Conservation (phyloP, 176 grass and related monocot species). For the Paspalum notatum region DNA sequence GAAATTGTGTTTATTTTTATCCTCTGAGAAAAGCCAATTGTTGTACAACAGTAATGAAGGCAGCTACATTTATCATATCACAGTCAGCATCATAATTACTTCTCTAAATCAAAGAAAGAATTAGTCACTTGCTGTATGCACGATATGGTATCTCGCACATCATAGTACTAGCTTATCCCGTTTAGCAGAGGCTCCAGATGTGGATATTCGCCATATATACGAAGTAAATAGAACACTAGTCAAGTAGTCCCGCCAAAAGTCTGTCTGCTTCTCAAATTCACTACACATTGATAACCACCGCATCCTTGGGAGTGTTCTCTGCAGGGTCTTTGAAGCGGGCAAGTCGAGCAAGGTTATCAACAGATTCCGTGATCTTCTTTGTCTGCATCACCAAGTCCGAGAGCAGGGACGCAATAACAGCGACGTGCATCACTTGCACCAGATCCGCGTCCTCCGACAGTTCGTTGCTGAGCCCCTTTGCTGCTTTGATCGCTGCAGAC, state of each 20-base stretch:
- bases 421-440: constrained; percentile 58
- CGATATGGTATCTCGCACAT: constrained; percentile 1
- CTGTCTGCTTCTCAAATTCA: constrained; percentile 17
- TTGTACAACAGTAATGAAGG: background rate
- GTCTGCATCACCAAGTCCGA: constrained; percentile 59
- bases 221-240: background rate
- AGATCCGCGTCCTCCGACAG: constrained; percentile 46
- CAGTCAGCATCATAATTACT: constrained; percentile 49
- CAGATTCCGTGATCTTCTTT: constrained; percentile 51
- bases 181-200: constrained; percentile 17
- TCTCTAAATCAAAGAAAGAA: constrained; percentile 48
- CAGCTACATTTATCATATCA: constrained; percentile 19
- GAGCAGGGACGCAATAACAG: constrained; percentile 67
- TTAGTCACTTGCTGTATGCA: constrained; percentile 47
- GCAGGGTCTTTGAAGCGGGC: constrained; percentile 58
- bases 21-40: background rate
- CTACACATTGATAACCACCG: constrained; percentile 41
- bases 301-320: constrained; percentile 44
- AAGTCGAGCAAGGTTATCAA: constrained; percentile 61
- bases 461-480: constrained; percentile 28
- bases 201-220: background rate
- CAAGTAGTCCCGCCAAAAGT: background rate
- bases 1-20: constrained; percentile 8
- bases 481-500: constrained; percentile 48
- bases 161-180: background rate